These are phyloP conservation scores for Brettanomyces anomalus DNA, from an alignment of 805 yeast genomes.

Conservation along the genomic window DNA sequence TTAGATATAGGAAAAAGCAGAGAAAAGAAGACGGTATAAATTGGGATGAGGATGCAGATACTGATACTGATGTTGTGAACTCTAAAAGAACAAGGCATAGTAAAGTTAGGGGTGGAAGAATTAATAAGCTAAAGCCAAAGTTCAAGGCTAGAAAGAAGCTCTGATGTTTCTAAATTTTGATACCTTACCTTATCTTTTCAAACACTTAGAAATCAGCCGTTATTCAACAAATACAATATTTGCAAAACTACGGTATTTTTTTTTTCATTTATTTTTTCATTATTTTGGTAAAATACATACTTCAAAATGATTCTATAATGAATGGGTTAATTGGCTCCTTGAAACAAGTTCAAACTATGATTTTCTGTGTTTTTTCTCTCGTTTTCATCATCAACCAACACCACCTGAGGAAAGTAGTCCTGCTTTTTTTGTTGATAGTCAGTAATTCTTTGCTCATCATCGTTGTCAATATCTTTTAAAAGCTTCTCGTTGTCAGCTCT, in stretches of 20 bases:
- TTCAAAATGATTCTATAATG: neutral
- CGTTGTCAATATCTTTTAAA: conserved; percentile 27
- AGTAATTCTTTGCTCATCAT: conserved; percentile 8
- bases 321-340: neutral
- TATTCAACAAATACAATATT: too few species aligned
- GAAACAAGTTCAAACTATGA: too few species aligned
- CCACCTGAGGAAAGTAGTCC: neutral
- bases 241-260: too few species aligned
- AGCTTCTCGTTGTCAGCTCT: conserved; percentile 20
- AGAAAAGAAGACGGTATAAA: conserved; percentile 48
- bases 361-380: neutral
- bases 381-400: conserved; percentile 3
- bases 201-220: too few species aligned
- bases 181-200: too few species aligned
- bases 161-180: conserved; percentile 16
- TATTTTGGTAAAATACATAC: neutral
- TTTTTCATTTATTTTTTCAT: too few species aligned
- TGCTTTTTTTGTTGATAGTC: conserved; percentile 3
- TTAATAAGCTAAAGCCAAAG: conserved; percentile 22
- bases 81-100: conserved; percentile 2
- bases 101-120: conserved; percentile 11
- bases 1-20: conserved; percentile 56
- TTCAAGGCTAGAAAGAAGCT: conserved; percentile 55
- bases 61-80: conserved; percentile 4
- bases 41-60: conserved; percentile 30